phyloP scores from a whole-genome alignment of 2,329 filamentous ascomycete species.

The Akanthomyces uredinophilus region DNA sequence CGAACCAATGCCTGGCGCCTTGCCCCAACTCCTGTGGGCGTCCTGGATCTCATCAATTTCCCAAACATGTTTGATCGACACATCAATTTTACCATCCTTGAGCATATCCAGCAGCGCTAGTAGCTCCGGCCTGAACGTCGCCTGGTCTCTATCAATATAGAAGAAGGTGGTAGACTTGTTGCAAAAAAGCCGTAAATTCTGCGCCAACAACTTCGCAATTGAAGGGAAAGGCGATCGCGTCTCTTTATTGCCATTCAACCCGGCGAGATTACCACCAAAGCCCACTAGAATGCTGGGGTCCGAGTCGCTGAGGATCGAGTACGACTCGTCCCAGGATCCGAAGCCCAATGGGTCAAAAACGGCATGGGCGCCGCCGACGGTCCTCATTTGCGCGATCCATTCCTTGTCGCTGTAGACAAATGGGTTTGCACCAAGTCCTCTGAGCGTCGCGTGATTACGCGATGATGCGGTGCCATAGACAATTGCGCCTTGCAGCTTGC shows the following conservation, averaged over 20 bases:
- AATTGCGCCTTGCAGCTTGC: slow-evolving; percentile 37
- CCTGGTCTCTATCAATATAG: slow-evolving; percentile 30
- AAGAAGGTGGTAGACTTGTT: slow-evolving; percentile 32
- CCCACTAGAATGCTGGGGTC: slow-evolving; percentile 31
- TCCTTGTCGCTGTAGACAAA: slow-evolving; percentile 45
- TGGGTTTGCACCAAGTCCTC: slow-evolving; percentile 33
- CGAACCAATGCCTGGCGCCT: no score
- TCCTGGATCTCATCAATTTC: slow-evolving; percentile 35
- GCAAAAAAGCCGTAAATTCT: slow-evolving; percentile 20
- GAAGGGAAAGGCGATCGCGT: slow-evolving; percentile 28
- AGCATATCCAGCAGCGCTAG: slow-evolving; percentile 28
- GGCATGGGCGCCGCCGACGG: slow-evolving; percentile 40
- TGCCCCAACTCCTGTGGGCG: slow-evolving; percentile 24
- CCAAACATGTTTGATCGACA: slow-evolving; percentile 36
- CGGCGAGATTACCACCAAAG: slow-evolving; percentile 33
- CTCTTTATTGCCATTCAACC: slow-evolving; percentile 24
- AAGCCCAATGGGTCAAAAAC: slow-evolving; percentile 46
- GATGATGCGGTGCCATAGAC: slow-evolving; percentile 45
- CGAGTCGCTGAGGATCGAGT: slow-evolving; percentile 32
- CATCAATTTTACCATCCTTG: slow-evolving; percentile 26
- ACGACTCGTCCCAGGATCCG: slow-evolving; percentile 47
- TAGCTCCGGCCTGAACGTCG: slow-evolving; percentile 28
- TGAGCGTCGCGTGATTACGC: slow-evolving; percentile 39
- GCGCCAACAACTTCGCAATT: slow-evolving; percentile 31
- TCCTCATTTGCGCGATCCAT: slow-evolving; percentile 42